Percentiles rank a stretch among this genome's conserved stretches.
Conservation (phyloP, 1,284 basidiomycete genomes). For the Pseudozyma tsukubaensis region DNA sequence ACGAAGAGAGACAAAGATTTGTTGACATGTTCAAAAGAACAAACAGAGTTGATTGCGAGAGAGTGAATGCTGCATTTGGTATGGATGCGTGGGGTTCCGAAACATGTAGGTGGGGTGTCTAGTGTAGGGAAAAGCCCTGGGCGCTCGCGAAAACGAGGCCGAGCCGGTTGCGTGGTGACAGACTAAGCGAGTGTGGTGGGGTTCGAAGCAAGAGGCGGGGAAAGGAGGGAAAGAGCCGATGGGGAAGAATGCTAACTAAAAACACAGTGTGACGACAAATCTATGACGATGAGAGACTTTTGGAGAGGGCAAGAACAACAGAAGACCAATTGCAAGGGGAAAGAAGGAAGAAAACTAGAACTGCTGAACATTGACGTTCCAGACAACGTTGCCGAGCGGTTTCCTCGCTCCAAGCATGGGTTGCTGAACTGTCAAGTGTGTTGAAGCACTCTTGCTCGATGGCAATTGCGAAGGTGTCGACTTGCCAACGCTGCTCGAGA, state of each 20-base stretch:
- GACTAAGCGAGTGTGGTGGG: slow-evolving; percentile 12
- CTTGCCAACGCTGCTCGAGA: slow-evolving; percentile 8
- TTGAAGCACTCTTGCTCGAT: slow-evolving; percentile 35
- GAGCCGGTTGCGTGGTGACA: slow-evolving; percentile 24
- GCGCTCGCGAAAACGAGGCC: slow-evolving; percentile 5
- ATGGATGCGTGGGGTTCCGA: slow-evolving; percentile 29
- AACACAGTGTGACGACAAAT: slow-evolving; percentile 39
- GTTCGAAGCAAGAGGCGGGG: neutral
- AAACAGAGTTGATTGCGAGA: slow-evolving; percentile 27
- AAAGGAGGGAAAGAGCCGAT: slow-evolving; percentile 9
- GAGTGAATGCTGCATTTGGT: slow-evolving; percentile 18
- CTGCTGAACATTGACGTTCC: slow-evolving; percentile 50
- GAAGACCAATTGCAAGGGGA: neutral
- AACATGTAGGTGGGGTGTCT: slow-evolving; percentile 13
- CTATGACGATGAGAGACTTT: slow-evolving; percentile 22
- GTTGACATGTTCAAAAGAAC: slow-evolving; percentile 18
- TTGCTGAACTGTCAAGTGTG: slow-evolving; percentile 39
- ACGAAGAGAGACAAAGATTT: too few relatives aligned
- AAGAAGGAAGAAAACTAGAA: slow-evolving; percentile 15
- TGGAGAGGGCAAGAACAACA: slow-evolving; percentile 7
- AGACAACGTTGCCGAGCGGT: slow-evolving; percentile 38
- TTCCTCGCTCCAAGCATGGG: slow-evolving; percentile 37
- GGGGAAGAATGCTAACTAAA: slow-evolving; percentile 29
- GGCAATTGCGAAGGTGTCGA: slow-evolving; percentile 16
- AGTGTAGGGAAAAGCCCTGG: slow-evolving; percentile 14